Base-by-base conservation (phyloP, 768 basidiomycete genomes). In the Phylloporus sp. region DNA sequence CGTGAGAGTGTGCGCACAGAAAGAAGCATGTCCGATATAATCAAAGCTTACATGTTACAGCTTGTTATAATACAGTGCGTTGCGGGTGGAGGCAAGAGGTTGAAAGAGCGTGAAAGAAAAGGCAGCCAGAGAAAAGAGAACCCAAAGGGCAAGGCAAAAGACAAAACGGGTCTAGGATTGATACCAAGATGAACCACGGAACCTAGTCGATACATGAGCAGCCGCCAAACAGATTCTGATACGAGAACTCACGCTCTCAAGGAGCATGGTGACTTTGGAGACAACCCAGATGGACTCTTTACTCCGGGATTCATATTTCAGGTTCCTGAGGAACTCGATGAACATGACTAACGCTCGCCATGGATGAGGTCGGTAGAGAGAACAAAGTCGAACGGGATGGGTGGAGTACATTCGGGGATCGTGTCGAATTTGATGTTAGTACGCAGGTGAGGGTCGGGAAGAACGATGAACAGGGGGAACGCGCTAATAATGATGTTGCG, bases 401-500 rank as follows among this genome's bases (percentile, higher is more conserved):
- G 84, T n/a, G 97, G 97, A 56, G 95, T 90, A 35, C 86, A 93
- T 93, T 95, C 94, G 3, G 88, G 82, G 48, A 90, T 82, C 22
- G 84, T 68, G 44, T 91, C 90, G 52, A 88, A 82, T 56, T 82
- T 80, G 56, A 86, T 64, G 59, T 82, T 84, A n/a, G n/a, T n/a
- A 55, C 83, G 85, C 55, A 93, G 76, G 64, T 92, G 81, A 24
- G 93, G 90, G 69, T 97, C 89, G 53, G 97, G 94, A 24, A 97
- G 82, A 38, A 81, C 72, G 54, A 90, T 73, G 50, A 80, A 75
- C 23, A 86, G 79, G 44, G 97, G 95, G 79, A 95, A 98, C 26
- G 97, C 95, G 67, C 91, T 89, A 57, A 97, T 85, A 55, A 99
- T 84, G 73, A 99, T 85, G 74, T 99, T 99, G 60, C 94, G 88